Percentiles rank a stretch among this genome's conserved stretches.
Evolutionary conservation across 2,329 filamentous ascomycete species (phyloP).

Genomic region (Setomelanomma holmii): DNA sequence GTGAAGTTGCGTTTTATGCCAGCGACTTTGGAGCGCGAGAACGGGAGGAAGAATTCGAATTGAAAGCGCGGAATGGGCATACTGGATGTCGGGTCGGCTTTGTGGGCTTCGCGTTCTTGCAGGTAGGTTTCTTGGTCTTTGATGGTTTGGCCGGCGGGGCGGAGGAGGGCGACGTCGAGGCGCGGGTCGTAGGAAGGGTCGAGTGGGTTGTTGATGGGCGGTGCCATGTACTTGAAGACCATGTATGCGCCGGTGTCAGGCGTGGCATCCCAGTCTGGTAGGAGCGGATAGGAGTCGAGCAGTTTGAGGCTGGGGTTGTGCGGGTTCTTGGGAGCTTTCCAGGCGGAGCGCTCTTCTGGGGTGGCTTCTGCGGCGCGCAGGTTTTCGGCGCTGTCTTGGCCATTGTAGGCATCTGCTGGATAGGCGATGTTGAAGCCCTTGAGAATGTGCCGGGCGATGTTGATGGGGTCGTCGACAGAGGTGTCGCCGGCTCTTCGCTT

Average conservation of each 20-base stretch:
- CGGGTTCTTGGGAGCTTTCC: constrained; percentile 67
- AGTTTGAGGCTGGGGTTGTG: constrained; percentile 64
- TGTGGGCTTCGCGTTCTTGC: constrained; percentile 50
- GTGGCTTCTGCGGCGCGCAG: constrained; percentile 62
- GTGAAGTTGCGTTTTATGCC: constrained; percentile 65
- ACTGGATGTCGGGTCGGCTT: constrained; percentile 58
- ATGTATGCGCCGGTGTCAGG: constrained; percentile 66
- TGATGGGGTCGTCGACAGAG: constrained; percentile 64
- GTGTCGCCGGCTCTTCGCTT: constrained; percentile 47
- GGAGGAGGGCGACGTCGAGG: constrained; percentile 65
- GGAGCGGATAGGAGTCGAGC: constrained; percentile 65
- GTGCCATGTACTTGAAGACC: constrained; percentile 67
- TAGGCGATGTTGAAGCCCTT: constrained; percentile 72
- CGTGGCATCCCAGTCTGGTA: constrained; percentile 67
- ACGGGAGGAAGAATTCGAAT: constrained; percentile 67
- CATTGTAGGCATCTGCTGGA: constrained; percentile 69
- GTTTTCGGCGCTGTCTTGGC: constrained; percentile 66
- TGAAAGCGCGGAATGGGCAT: constrained; percentile 63
- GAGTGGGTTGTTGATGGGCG: constrained; percentile 59
- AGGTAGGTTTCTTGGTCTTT: constrained; percentile 59
- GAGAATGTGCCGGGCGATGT: constrained; percentile 66
- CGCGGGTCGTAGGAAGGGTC: constrained; percentile 62
- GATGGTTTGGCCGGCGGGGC: constrained; percentile 61
- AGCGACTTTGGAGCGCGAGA: constrained; percentile 54
- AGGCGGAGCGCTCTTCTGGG: constrained; percentile 64